Evolutionary conservation across 2,329 filamentous ascomycete genomes (phyloP), one percentile per base, ranked within the genome.

Genomic region (Tympanopsis confertula): DNA sequence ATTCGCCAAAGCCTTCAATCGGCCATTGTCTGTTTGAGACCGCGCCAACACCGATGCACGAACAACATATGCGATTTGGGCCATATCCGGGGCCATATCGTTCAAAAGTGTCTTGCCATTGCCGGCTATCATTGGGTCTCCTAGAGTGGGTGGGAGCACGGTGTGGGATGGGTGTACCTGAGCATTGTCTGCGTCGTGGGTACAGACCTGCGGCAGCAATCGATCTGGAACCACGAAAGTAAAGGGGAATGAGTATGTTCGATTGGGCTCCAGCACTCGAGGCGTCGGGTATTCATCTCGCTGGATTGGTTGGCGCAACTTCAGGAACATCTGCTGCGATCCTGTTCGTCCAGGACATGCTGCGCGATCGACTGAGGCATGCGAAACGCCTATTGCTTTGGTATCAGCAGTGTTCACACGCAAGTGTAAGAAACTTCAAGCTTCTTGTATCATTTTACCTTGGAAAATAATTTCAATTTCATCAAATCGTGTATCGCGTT

Each of bases 221-320:
- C 68, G 66, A 22, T 69, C 61, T 0, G 78, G 78, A 2, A 82
- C 63, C 39, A 74, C 72, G 48, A 82, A 82, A 19, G 66, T 67
- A 50, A 82, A 82, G 1, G 73, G 71, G 41, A 80, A 74, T 5
- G 54, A 62, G 52, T 81, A 80, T 10, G 58, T 62, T 42, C 59
- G 61, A 12, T 68, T 69, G n/a, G 68, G 64, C 46, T 68, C 61
- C 3, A 77, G 56, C 4, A 76, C 57, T 19, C 68, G 61, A 26
- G 72, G 65, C 22, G 63, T 59, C 0, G 77, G 76, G 40, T 77
- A 69, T n/a, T 57, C 53, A 13, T 57, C 50, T 3, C 68, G 53
- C 30, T 68, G 52, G 24, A 78, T 68, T 3, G 78, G 78, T 50
- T 81, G 76, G 40, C 63, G 63, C 19, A 82, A 62, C 42, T 70